These are phyloP conservation scores for Fusarium avenaceum DNA, from an alignment of 2,329 filamentous ascomycete species.

Conservation along the genomic window DNA sequence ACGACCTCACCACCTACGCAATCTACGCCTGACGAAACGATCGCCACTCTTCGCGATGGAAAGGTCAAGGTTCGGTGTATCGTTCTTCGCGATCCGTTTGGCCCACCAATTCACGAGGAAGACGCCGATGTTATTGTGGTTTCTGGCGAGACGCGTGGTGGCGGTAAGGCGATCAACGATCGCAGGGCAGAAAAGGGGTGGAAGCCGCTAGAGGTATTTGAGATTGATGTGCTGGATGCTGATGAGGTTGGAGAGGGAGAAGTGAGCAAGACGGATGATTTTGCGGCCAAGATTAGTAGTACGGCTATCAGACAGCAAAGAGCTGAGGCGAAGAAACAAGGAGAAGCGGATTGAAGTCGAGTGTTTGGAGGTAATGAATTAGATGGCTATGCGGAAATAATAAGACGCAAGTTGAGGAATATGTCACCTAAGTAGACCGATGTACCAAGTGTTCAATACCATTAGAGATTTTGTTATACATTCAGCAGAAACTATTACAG, in stretches of 20 bases:
- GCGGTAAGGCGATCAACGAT: slow-evolving; percentile 88
- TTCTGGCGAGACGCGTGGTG: slow-evolving; percentile 87
- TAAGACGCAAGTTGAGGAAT: background rate
- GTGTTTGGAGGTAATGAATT: background rate
- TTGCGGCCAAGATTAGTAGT: slow-evolving; percentile 73
- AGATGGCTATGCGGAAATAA: background rate
- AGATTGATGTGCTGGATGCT: slow-evolving; percentile 88
- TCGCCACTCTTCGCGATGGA: slow-evolving; percentile 69
- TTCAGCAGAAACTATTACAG: background rate
- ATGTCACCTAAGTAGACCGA: background rate
- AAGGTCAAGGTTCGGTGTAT: slow-evolving; percentile 80
- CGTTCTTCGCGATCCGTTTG: slow-evolving; percentile 88
- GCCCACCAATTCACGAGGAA: slow-evolving; percentile 88
- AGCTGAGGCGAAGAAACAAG: slow-evolving; percentile 51
- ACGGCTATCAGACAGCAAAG: slow-evolving; percentile 78
- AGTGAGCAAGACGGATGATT: slow-evolving; percentile 67
- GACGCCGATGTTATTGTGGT: slow-evolving; percentile 85
- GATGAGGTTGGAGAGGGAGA: slow-evolving; percentile 52
- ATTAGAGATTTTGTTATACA: background rate
- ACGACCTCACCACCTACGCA: slow-evolving; percentile 27
- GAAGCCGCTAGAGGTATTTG: slow-evolving; percentile 81
- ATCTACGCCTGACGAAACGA: slow-evolving; percentile 47
- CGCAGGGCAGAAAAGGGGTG: slow-evolving; percentile 82
- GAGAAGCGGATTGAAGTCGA: background rate
- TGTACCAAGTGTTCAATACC: no score